These are phyloP conservation scores for Brachypodium distachyon DNA, from an alignment of 202 grass and related monocot species.

Conservation along the genomic window DNA sequence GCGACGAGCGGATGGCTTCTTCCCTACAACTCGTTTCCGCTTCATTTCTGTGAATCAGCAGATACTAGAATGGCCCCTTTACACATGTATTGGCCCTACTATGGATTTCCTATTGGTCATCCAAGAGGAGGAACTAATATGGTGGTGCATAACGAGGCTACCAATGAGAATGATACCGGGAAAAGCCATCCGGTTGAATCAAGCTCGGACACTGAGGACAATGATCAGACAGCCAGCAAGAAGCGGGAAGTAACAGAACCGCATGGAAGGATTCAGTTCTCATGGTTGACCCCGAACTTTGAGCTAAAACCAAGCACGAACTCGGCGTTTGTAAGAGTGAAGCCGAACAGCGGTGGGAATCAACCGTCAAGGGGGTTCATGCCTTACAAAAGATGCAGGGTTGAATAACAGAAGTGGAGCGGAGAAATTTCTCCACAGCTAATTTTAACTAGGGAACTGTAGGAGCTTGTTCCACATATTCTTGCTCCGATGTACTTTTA, in stretches of 20 bases:
- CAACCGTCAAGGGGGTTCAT: constrained; percentile 38
- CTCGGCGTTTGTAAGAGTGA: constrained; percentile 49
- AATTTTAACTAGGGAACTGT: constrained; percentile 28
- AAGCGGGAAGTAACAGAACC: neutral
- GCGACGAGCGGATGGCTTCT: constrained; percentile 10
- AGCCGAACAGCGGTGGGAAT: constrained; percentile 5
- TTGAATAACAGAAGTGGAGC: constrained; percentile 1
- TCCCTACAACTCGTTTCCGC: constrained; percentile 2
- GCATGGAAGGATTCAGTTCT: neutral
- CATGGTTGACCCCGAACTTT: neutral
- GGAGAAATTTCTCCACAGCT: neutral
- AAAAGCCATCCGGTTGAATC: constrained; percentile 15
- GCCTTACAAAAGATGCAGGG: constrained; percentile 54
- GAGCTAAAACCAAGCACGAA: constrained; percentile 38
- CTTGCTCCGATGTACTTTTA: constrained; percentile 18
- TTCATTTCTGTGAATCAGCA: neutral
- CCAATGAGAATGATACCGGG: neutral
- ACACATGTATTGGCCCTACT: constrained; percentile 33
- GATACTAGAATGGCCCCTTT: constrained; percentile 20
- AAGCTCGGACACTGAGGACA: neutral
- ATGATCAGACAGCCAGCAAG: neutral
- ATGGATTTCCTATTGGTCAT: constrained; percentile 14
- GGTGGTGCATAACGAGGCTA: neutral
- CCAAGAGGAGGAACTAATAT: neutral
- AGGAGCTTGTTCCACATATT: neutral